Conservation (phyloP, 2,329 filamentous ascomycete genomes). For the Colletotrichum salicis region DNA sequence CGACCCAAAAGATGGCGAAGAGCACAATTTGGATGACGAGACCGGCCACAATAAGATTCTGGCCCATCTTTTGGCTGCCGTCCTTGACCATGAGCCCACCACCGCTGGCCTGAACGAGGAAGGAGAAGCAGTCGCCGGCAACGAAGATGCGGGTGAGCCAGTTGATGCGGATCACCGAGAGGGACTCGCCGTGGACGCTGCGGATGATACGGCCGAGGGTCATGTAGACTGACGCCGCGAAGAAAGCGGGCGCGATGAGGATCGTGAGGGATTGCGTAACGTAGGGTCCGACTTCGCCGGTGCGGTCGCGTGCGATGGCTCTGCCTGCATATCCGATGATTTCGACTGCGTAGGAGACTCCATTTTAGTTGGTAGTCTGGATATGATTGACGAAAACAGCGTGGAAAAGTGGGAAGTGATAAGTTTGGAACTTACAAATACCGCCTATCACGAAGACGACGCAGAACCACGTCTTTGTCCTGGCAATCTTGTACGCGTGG, state of each 20-base stretch:
- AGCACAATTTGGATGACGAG: constrained; percentile 67
- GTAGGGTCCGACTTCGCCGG: constrained; percentile 48
- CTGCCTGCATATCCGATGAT: constrained; percentile 53
- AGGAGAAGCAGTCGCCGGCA: constrained; percentile 62
- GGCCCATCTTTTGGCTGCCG: constrained; percentile 48
- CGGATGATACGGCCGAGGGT: constrained; percentile 56
- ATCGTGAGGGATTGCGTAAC: constrained; percentile 55
- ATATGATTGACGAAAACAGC: too few relatives aligned
- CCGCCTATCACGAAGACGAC: constrained; percentile 59
- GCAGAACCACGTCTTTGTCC: constrained; percentile 61
- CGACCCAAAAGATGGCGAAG: constrained; percentile 65
- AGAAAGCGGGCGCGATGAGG: constrained; percentile 59
- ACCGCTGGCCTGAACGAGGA: constrained; percentile 60
- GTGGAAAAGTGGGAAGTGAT: neutral
- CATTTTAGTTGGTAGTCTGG: neutral
- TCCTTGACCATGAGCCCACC: constrained; percentile 47
- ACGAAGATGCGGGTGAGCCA: constrained; percentile 68
- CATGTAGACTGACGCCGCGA: constrained; percentile 64
- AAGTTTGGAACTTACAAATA: constrained; percentile 50
- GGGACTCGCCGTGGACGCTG: constrained; percentile 48
- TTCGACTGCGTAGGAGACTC: constrained; percentile 49
- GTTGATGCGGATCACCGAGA: constrained; percentile 45
- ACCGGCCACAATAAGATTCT: constrained; percentile 66
- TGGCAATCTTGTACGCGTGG: constrained; percentile 55
- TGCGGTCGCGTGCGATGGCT: constrained; percentile 43